These are phyloP conservation scores for Phytophthora brassicae DNA, from an alignment of 352 stramenopile species.

Conservation along the genomic window DNA sequence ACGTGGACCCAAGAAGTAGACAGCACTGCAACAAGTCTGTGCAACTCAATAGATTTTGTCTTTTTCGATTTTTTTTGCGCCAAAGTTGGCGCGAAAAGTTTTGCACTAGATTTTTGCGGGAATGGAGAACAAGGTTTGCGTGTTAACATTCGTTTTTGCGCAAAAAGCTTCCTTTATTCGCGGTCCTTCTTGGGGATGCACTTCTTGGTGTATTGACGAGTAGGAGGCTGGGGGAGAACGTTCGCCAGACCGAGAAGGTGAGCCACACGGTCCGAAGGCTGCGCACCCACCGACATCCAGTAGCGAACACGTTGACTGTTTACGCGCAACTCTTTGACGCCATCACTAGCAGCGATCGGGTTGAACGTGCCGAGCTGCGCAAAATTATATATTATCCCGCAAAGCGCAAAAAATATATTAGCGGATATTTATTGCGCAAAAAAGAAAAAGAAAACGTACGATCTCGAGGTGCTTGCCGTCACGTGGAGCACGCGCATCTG, in stretches of 20 bases:
- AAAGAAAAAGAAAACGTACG: constrained; percentile 36
- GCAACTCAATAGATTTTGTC: constrained; percentile 27
- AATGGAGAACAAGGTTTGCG: too few relatives aligned
- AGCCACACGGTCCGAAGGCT: constrained; percentile 82
- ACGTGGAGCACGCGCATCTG: constrained; percentile 76
- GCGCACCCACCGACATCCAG: constrained; percentile 86
- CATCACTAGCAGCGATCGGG: constrained; percentile 78
- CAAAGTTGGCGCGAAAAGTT: background rate
- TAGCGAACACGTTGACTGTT: constrained; percentile 87
- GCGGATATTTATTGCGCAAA: constrained; percentile 4
- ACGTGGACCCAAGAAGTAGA: constrained; percentile 54
- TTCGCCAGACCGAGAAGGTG: constrained; percentile 83
- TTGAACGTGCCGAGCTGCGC: constrained; percentile 84
- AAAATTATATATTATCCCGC: too few relatives aligned
- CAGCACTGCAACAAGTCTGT: background rate
- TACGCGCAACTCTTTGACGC: constrained; percentile 87
- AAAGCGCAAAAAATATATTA: constrained; percentile 3
- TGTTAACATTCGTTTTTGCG: background rate
- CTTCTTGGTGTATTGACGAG: constrained; percentile 86
- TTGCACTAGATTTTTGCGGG: too few relatives aligned
- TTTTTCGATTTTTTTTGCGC: constrained; percentile 13
- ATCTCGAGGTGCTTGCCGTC: constrained; percentile 89
- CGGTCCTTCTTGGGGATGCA: constrained; percentile 83
- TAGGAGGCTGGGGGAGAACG: constrained; percentile 82
- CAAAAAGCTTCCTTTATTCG: constrained; percentile 25